These are phyloP conservation scores for Ochetophila trinervis DNA, from an alignment of 306 rosid genomes.

Conservation along the genomic window DNA sequence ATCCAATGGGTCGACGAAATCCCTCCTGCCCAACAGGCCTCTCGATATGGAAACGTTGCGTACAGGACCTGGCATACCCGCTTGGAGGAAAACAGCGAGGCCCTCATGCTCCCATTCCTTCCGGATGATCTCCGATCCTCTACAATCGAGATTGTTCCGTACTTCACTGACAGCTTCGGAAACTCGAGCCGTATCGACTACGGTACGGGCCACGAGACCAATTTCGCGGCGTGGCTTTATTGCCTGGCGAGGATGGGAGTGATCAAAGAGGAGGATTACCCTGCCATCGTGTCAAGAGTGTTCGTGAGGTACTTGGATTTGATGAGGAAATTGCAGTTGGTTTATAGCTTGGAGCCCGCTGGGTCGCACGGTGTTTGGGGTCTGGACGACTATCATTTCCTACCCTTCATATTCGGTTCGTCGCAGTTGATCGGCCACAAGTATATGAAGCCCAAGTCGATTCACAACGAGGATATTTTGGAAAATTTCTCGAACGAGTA, in stretches of 20 bases:
- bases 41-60: slow-evolving; percentile 77
- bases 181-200: slow-evolving; percentile 83
- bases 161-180: slow-evolving; percentile 77
- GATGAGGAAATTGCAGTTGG: slow-evolving; percentile 86
- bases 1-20: slow-evolving; percentile 66
- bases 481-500: slow-evolving; percentile 79
- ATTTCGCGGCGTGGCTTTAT: slow-evolving; percentile 89
- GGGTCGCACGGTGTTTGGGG: slow-evolving; percentile 99
- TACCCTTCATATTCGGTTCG: slow-evolving; percentile 84
- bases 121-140: slow-evolving; percentile 48
- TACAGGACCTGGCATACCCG: slow-evolving; percentile 73
- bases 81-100: slow-evolving; percentile 33
- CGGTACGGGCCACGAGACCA: slow-evolving; percentile 96
- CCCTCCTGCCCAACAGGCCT: slow-evolving; percentile 67
- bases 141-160: slow-evolving; percentile 59
- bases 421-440: slow-evolving; percentile 90
- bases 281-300: slow-evolving; percentile 57
- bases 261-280: slow-evolving; percentile 73
- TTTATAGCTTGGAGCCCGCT: slow-evolving; percentile 84
- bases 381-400: slow-evolving; percentile 84
- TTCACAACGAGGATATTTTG: slow-evolving; percentile 81
- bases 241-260: slow-evolving; percentile 67
- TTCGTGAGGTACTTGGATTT: slow-evolving; percentile 73
- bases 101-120: slow-evolving; percentile 54
- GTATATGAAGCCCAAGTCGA: slow-evolving; percentile 94